These are phyloP conservation scores for Limonium bicolor DNA, from an alignment of 148 eudicot genomes.

Conservation along the genomic window DNA sequence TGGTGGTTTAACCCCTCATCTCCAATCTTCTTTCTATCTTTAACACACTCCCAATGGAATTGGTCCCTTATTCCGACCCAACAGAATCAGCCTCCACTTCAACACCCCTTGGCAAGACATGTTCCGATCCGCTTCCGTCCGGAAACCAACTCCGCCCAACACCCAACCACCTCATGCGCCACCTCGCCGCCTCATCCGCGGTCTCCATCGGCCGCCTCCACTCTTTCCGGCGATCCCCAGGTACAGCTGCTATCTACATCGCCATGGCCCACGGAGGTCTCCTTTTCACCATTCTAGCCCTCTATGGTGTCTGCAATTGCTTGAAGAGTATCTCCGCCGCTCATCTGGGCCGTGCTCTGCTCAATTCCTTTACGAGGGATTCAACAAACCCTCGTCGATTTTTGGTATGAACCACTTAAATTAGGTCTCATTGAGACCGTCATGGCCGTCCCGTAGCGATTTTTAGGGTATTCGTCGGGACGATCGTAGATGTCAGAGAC, in stretches of 20 bases:
- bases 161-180: slow-evolving; percentile 13
- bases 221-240: slow-evolving; percentile 49
- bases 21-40: no score
- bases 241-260: slow-evolving; percentile 72
- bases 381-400: slow-evolving; percentile 59
- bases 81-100: slow-evolving; percentile 14
- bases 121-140: slow-evolving; percentile 62
- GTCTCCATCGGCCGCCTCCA: slow-evolving; percentile 5
- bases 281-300: slow-evolving; percentile 42
- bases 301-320: slow-evolving; percentile 46
- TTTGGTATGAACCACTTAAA: slow-evolving; percentile 71
- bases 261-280: slow-evolving; percentile 89
- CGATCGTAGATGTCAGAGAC: slow-evolving; percentile 51
- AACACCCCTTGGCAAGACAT: slow-evolving; percentile 56
- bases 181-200: slow-evolving; percentile 13
- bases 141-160: slow-evolving; percentile 20
- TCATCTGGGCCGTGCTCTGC: slow-evolving; percentile 80
- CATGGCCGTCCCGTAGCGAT: slow-evolving; percentile 60
- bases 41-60: no score
- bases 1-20: no score
- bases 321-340: slow-evolving; percentile 73
- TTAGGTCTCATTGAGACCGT: slow-evolving; percentile 71
- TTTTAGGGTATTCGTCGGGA: slow-evolving; percentile 56
- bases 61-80: slow-evolving; percentile 52
- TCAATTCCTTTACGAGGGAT: slow-evolving; percentile 78